Evolutionary conservation across 2,329 filamentous ascomycete species (phyloP), one percentile per base, ranked within the genome.

Genomic region (Neofusicoccum umdonicola): DNA sequence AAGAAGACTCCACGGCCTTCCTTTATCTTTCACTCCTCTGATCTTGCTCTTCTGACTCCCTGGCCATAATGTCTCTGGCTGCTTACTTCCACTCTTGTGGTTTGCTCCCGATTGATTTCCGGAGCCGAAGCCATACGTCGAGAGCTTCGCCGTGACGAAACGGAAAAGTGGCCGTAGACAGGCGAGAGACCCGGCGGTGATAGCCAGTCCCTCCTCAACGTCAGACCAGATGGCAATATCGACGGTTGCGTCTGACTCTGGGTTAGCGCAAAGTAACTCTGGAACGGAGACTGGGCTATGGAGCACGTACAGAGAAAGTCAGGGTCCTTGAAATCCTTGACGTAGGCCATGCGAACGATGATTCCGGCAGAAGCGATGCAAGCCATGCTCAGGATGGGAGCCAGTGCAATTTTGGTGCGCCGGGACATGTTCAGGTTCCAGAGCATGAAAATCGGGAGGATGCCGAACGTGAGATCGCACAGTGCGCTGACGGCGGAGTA

Each of bases 371-470:
- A 76, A 15, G 75, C 75, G 66, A 85, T 70, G 65, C 83, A 78
- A 12, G 79, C 84, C 73, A 85, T 79, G 45, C 81, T 77, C 2
- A 86, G 71, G 54, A 87, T 78, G 2, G 79, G 68, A 4, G 78
- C 79, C 34, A 86, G 76, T 15, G 79, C 74, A 5, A 79, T 61
- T 68, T 84, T 85, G 3, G 80, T 82, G 42, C 77, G 75, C 44
- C 71, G 71, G 47, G 80, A 80, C 73, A 86, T 82, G 65, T 82
- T 79, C 41, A 85, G 75, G 19, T 80, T 73, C 81, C 82, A 84
- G 0, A 86, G 74, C 44, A 86, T 78, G 12, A 79, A 78, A 6
- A 84, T 76, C 0, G 84, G 84, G 4, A 86, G 70, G 3, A 83
- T 69, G 1, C 80, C 83, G 12, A 85, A 76, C 1, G 78, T 77